A percentile compares a stretch with the other conserved stretches of the same genome.
Conservation (phyloP, 2,329 filamentous ascomycete species). For the Fusarium sp. region DNA sequence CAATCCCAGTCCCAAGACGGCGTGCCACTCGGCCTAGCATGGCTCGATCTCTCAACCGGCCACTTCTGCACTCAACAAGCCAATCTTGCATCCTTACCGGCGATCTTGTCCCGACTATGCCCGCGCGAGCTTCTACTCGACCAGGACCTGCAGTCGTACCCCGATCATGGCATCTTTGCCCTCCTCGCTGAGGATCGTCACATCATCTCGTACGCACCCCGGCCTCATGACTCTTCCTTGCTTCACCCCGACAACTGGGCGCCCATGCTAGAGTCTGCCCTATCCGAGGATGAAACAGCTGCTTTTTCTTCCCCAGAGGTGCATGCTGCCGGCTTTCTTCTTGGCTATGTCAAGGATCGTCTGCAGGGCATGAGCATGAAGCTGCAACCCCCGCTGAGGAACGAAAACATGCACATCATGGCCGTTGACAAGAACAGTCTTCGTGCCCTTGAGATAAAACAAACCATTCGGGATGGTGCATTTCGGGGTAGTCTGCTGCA, state of each 20-base stretch:
- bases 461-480: constrained; percentile 84
- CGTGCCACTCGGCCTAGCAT: constrained; percentile 80
- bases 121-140: constrained; percentile 90
- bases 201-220: constrained; percentile 80
- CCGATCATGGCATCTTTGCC: constrained; percentile 73
- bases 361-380: constrained; percentile 84
- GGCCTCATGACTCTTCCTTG: constrained; percentile 63
- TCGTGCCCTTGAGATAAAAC: constrained; percentile 88
- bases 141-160: constrained; percentile 69
- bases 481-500: constrained; percentile 90
- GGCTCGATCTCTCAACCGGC: constrained; percentile 95
- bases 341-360: constrained; percentile 86
- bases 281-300: constrained; percentile 66
- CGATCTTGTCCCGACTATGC: constrained; percentile 84
- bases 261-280: constrained; percentile 81
- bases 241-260: constrained; percentile 76
- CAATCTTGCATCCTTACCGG: constrained; percentile 79
- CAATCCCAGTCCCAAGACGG: constrained; percentile 23
- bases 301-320: constrained; percentile 79
- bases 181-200: constrained; percentile 83
- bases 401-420: constrained; percentile 84
- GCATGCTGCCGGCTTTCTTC: constrained; percentile 81
- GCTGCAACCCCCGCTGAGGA: constrained; percentile 84
- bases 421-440: constrained; percentile 93
- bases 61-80: constrained; percentile 90